Base-by-base conservation (phyloP, 208 protist species). In the Trypanosoma lewisi region DNA sequence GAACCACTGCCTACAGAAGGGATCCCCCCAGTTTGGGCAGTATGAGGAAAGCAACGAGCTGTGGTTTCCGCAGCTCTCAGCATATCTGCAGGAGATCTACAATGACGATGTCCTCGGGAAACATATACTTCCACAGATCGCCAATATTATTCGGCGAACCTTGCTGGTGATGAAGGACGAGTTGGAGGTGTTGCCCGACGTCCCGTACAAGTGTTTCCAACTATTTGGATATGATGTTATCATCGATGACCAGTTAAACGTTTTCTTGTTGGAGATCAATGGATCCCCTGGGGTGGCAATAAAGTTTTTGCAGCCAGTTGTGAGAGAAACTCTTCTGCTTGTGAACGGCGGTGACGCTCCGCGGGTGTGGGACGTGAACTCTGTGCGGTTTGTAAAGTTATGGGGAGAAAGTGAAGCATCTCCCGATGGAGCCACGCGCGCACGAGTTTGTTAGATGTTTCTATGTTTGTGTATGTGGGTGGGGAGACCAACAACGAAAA, bases 211-310 rank as follows among this genome's bases (percentile, higher is more conserved):
- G 12, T 91, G 85, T 53, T 97, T 97, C 54, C 93, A 97, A 59
- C 73, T 97, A 0, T 93, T 96, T 39, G 93, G 93, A 31, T 97
- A 94, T 61, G 93, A 97, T 64, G 39, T 97, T 45, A 78, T 97
- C 12, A 63, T 97, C 8, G 85, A 91, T 28, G 88, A 85, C 12
- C 75, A 80, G 21, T 55, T 91, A 31, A 62, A 65, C 28, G 84
- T 97, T 16, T 61, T 70, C 51, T 73, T 97, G 48, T 77, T 95
- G 27, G 89, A 96, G 87, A 93, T 96, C 62, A 97, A 96, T 76
- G 90, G 88, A 16, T 92, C 85, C 1, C 90, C 93, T 16, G 90
- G 83, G 16, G 67, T 91, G 37, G 93, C 90, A 9, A 75, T 86
- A 39, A 75, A 74, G 36, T 89, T 77, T 34, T 67, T 95, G n/a